Evolutionary conservation across 2,329 filamentous ascomycete species (phyloP), one percentile per base, ranked within the genome.

Genomic region (Albophoma yamanashiensis): DNA sequence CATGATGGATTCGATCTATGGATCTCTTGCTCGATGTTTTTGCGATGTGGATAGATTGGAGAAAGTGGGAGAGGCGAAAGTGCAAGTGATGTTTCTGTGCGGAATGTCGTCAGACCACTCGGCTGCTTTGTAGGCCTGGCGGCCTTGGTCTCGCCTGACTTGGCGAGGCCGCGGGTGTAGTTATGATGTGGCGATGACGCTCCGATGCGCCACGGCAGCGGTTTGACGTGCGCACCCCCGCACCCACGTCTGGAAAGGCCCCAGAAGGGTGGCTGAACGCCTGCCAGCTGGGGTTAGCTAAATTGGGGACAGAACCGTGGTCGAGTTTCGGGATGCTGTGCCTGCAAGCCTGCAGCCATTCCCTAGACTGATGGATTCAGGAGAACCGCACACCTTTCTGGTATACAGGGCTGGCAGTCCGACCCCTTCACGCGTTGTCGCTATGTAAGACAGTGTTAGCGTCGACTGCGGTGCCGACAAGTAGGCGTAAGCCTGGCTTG

Each of bases 111-210:
- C 40, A 43, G 40, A 6, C n/a, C 4, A 8, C 17, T 9, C 20
- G 20, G 40, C 40, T n/a, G 3, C 31, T n/a, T 36, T 36, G 11
- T 36, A 14, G 50, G 50, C 27, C 17, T 14, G 31, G 50, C 50
- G n/a, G n/a, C 15, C 5, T 52, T n/a, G n/a, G 6, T 36, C 9
- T 53, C 47, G 47, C 31, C 31, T 34, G 47, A 20, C 12, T n/a
- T n/a, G 12, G 3, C 25, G 27, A 31, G 2, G 4, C 45, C 25
- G 12, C 8, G 27, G 47, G 4, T 6, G n/a, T 36, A 31, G 34
- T 11, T 31, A 61, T 61, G 60, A 61, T 58, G 59, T 27, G 45
- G 52, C 40, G 40, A 38, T 59, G 56, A 56, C 53, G 50, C 31
- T 47, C 39, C 40, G 31, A 22, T 53, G 50, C 50, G 50, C 50